Conservation (phyloP, 306 rosid species). For the Sophora flavescens region DNA sequence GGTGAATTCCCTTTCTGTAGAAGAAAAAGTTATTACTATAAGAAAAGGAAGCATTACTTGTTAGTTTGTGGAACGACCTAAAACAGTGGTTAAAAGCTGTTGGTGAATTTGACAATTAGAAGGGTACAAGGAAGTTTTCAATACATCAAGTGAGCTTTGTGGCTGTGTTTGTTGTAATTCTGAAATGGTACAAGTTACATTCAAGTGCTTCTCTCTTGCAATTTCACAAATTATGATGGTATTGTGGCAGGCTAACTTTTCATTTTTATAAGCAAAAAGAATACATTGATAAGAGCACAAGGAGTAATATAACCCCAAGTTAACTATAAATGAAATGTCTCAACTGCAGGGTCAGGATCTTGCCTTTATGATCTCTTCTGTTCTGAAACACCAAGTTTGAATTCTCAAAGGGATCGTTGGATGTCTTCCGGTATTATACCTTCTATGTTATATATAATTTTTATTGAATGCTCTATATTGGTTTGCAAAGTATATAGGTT, state of each 20-base stretch:
- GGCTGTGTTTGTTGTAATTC: background rate
- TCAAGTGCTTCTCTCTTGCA: conserved; percentile 1
- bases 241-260: conserved; percentile 27
- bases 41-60: background rate
- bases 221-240: conserved; percentile 20
- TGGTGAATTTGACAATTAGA: background rate
- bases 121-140: background rate
- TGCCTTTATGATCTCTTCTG: conserved; percentile 86
- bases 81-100: background rate
- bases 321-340: conserved; percentile 28
- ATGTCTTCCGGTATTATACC: conserved; percentile 54
- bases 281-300: too few species aligned
- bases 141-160: background rate
- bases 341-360: conserved; percentile 58
- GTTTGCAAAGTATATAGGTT: background rate
- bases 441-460: background rate
- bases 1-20: background rate
- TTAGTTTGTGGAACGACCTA: background rate
- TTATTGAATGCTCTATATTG: background rate
- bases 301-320: too few species aligned
- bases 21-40: background rate
- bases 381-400: conserved; percentile 63
- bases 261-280: too few species aligned
- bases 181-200: background rate
- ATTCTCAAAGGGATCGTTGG: conserved; percentile 54